A percentile compares a stretch with the other conserved stretches of the same genome.
Conservation (phyloP, 306 rosid genomes). For the Malus sieversii region DNA sequence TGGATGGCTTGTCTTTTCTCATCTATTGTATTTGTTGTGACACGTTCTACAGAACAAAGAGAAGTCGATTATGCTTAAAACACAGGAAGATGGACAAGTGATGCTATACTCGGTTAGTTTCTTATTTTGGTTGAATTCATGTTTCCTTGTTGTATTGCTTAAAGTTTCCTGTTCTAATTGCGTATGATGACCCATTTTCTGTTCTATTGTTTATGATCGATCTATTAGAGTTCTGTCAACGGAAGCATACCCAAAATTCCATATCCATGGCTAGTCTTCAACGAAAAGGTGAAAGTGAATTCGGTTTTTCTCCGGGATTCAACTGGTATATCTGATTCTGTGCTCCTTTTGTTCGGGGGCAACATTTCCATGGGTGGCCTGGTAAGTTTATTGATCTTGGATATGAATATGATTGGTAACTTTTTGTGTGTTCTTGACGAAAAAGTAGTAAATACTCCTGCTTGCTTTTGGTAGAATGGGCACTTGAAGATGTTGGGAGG, state of each 20-base stretch:
- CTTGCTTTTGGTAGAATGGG: slow-evolving; percentile 41
- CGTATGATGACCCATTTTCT: slow-evolving; percentile 10
- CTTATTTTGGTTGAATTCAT: slow-evolving; percentile 9
- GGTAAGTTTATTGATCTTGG: slow-evolving; percentile 15
- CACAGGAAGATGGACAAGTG: slow-evolving; percentile 92
- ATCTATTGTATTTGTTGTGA: background rate
- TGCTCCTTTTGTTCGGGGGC: slow-evolving; percentile 84
- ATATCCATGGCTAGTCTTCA: slow-evolving; percentile 93
- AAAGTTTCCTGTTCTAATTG: slow-evolving; percentile 14
- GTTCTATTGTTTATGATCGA: slow-evolving; percentile 12
- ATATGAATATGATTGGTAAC: background rate
- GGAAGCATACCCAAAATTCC: slow-evolving; percentile 70
- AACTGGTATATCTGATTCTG: slow-evolving; percentile 76
- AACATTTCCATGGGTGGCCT: slow-evolving; percentile 44
- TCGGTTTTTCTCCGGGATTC: slow-evolving; percentile 94
- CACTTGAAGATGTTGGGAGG: slow-evolving; percentile 58
- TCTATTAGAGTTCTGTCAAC: slow-evolving; percentile 70
- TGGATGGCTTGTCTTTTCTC: background rate
- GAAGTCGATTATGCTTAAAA: slow-evolving; percentile 68
- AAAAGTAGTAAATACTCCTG: background rate
- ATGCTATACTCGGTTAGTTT: slow-evolving; percentile 35
- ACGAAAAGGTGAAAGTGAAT: slow-evolving; percentile 91
- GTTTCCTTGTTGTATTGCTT: background rate
- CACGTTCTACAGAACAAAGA: slow-evolving; percentile 66
- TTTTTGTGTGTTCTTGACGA: background rate